Conservation (phyloP, 495 filamentous ascomycete species). For the Xylaria cubensis region DNA sequence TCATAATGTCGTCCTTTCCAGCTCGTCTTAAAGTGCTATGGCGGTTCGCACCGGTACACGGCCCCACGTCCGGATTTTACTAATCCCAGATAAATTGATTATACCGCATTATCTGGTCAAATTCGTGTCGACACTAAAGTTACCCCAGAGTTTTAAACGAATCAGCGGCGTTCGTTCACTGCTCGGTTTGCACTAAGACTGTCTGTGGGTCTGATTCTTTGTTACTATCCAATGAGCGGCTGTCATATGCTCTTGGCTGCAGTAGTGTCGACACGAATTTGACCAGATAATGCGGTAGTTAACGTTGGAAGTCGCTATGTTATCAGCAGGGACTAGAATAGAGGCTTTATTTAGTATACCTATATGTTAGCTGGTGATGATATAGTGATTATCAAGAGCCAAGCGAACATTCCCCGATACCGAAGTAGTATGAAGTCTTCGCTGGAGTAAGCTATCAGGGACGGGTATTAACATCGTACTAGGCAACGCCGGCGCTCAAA, state of each 20-base stretch:
- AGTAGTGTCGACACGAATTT: no score
- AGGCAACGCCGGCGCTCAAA: neutral
- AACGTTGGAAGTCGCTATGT: neutral
- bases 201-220: no score
- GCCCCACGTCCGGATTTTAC: neutral
- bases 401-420: neutral
- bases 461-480: neutral
- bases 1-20: neutral
- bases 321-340: neutral
- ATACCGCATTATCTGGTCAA: no score
- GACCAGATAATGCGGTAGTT: no score
- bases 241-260: no score
- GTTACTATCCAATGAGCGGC: no score
- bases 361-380: slow-evolving; percentile 5
- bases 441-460: neutral
- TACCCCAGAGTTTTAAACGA: no score
- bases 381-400: neutral
- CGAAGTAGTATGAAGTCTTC: neutral
- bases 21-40: neutral
- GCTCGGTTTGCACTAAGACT: no score
- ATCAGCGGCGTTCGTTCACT: no score
- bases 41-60: neutral
- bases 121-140: no score
- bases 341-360: neutral
- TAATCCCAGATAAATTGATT: neutral